These are phyloP conservation scores for Herpotrichia juniperi DNA, from an alignment of 2,329 filamentous ascomycete genomes.

Conservation along the genomic window DNA sequence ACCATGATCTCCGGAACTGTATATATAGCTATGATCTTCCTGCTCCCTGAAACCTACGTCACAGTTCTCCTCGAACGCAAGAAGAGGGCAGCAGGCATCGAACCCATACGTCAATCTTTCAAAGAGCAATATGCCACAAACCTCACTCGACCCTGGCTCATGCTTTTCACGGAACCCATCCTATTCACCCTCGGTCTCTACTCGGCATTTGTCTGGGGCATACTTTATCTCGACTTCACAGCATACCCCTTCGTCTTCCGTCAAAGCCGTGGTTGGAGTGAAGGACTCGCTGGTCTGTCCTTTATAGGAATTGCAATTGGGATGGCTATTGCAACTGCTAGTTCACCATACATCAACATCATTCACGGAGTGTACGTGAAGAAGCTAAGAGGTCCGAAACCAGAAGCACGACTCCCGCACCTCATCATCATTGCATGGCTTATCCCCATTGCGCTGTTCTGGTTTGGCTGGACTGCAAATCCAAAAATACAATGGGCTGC, in stretches of 20 bases:
- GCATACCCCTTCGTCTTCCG: constrained; percentile 12
- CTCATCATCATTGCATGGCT: constrained; percentile 61
- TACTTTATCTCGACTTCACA: constrained; percentile 59
- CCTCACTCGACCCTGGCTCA: constrained; percentile 65
- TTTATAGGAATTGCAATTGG: constrained; percentile 12
- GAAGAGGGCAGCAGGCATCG: constrained; percentile 48
- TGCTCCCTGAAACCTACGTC: constrained; percentile 58
- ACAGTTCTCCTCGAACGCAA: constrained; percentile 49
- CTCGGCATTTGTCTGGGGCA: constrained; percentile 69
- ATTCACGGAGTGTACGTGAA: constrained; percentile 8
- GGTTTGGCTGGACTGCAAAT: constrained; percentile 71
- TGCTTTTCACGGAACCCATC: constrained; percentile 70
- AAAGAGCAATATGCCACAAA: constrained; percentile 67
- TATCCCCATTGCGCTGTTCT: constrained; percentile 68
- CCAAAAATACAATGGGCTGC: constrained; percentile 60
- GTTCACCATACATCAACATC: constrained; percentile 9
- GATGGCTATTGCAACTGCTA: constrained; percentile 9
- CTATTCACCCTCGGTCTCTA: constrained; percentile 71
- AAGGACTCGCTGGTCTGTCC: constrained; percentile 7
- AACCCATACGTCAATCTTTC: constrained; percentile 64
- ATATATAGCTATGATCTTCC: constrained; percentile 22
- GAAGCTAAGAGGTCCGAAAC: constrained; percentile 45
- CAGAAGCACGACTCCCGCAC: constrained; percentile 74
- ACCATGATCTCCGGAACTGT: constrained; percentile 8
- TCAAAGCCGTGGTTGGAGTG: constrained; percentile 2